These are phyloP conservation scores for Nothophoma quercina DNA, from an alignment of 2,329 filamentous ascomycete species.

Conservation along the genomic window DNA sequence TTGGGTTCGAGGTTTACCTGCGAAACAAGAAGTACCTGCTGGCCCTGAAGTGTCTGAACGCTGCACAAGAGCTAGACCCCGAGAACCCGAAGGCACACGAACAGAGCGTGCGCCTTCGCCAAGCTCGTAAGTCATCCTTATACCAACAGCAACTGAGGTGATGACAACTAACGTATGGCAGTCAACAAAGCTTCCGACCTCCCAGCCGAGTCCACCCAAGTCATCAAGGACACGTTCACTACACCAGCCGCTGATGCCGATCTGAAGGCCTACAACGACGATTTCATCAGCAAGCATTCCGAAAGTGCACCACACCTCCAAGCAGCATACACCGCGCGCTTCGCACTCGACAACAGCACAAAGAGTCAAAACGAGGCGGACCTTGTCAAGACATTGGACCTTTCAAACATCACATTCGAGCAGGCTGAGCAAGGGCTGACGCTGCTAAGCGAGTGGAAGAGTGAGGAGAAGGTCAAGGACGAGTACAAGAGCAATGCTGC, in stretches of 20 bases:
- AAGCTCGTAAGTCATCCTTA: conserved; percentile 54
- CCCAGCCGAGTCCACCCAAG: conserved; percentile 72
- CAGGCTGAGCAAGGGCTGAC: conserved; percentile 64
- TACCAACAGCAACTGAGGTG: neutral
- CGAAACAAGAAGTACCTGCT: conserved; percentile 85
- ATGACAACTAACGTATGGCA: conserved; percentile 20
- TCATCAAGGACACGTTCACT: conserved; percentile 73
- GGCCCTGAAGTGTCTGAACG: conserved; percentile 83
- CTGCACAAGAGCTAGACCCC: conserved; percentile 72
- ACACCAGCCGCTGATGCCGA: conserved; percentile 64
- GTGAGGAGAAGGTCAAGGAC: conserved; percentile 57
- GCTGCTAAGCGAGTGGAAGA: conserved; percentile 60
- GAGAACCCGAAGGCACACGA: conserved; percentile 77
- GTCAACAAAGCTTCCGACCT: conserved; percentile 54
- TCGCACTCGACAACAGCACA: conserved; percentile 65
- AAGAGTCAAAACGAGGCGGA: conserved; percentile 67
- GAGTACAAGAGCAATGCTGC: conserved; percentile 55
- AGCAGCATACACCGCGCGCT: conserved; percentile 67
- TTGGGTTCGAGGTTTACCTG: conserved; percentile 90
- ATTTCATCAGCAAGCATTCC: conserved; percentile 69
- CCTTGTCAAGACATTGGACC: conserved; percentile 65
- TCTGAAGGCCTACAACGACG: conserved; percentile 70
- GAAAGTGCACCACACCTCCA: conserved; percentile 69
- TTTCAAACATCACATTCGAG: conserved; percentile 60
- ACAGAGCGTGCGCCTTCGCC: conserved; percentile 74